Conservation (phyloP, 2,329 filamentous ascomycete genomes). For the Diplodia seriata region DNA sequence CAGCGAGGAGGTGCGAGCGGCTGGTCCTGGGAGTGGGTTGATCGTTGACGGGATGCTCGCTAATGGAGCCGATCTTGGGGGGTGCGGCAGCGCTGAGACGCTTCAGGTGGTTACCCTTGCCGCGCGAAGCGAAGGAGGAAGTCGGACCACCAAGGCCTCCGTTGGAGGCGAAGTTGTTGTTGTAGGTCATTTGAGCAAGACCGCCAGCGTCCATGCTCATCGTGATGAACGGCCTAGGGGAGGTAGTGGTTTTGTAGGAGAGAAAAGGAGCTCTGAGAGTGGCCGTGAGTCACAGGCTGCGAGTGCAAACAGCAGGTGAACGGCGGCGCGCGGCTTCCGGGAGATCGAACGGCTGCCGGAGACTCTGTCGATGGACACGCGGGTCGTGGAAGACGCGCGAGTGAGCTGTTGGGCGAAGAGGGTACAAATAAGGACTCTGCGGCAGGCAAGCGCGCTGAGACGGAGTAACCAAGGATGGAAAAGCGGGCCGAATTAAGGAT, state of each 20-base stretch:
- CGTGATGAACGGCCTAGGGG: conserved; percentile 42
- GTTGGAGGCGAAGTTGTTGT: conserved; percentile 66
- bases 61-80: conserved; percentile 70
- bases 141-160: conserved; percentile 75
- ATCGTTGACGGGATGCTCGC: conserved; percentile 60
- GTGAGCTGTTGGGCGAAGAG: neutral
- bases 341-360: conserved; percentile 31
- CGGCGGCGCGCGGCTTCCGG: neutral
- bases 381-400: neutral
- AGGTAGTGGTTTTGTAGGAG: conserved; percentile 35
- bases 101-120: conserved; percentile 86
- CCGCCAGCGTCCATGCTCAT: conserved; percentile 90
- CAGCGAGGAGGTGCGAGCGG: conserved; percentile 91
- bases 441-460: conserved; percentile 4
- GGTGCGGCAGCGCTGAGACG: conserved; percentile 80
- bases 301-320: conserved; percentile 35
- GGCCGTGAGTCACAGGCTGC: conserved; percentile 21
- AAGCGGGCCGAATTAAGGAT: conserved; percentile 30
- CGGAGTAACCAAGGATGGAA: conserved; percentile 12
- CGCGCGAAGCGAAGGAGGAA: conserved; percentile 83
- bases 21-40: conserved; percentile 89
- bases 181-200: conserved; percentile 99
- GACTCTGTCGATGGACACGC: conserved; percentile 30
- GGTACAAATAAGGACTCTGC: conserved; percentile 28
- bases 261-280: conserved; percentile 46